Evolutionary conservation across 768 basidiomycete species (phyloP).

Genomic region (Kwoniella shandongensis): DNA sequence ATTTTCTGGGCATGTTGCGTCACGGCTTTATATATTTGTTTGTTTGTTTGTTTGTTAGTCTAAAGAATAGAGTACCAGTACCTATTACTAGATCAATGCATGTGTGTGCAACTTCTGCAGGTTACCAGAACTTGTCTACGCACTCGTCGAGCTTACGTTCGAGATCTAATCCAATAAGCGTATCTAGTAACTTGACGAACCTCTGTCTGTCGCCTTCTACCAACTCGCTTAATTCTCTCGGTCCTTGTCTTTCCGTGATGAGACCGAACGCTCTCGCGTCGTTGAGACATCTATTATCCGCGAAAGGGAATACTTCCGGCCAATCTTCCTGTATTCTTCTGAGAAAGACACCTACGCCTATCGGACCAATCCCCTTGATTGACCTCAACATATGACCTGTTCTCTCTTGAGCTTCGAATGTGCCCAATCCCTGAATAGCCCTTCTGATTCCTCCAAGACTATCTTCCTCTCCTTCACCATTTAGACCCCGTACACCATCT

Average conservation of each 20-base stretch:
- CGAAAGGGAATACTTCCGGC: constrained; percentile 45
- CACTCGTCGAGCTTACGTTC: constrained; percentile 42
- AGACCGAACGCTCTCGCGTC: constrained; percentile 34
- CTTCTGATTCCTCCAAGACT: constrained; percentile 23
- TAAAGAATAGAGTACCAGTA: too few relatives aligned
- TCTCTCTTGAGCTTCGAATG: constrained; percentile 26
- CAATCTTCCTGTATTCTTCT: constrained; percentile 42
- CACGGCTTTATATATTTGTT: not conserved
- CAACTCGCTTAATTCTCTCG: constrained; percentile 24
- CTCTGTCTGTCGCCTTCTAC: constrained; percentile 25
- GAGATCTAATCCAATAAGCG: constrained; percentile 39
- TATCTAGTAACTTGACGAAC: constrained; percentile 39
- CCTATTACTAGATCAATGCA: not conserved
- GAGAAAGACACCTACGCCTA: constrained; percentile 39
- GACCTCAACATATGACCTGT: constrained; percentile 27
- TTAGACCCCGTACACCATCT: constrained; percentile 32
- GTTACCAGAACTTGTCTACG: constrained; percentile 6
- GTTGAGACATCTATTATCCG: constrained; percentile 33
- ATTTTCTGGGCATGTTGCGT: not conserved
- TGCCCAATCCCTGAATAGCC: constrained; percentile 5
- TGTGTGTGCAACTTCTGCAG: too few relatives aligned
- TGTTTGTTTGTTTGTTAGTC: not conserved
- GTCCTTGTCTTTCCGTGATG: constrained; percentile 20
- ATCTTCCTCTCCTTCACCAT: constrained; percentile 30
- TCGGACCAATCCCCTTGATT: constrained; percentile 42